Percentiles rank a stretch among this genome's conserved stretches.
phyloP scores from a whole-genome alignment of 2,329 filamentous ascomycete genomes.

The Aspergillus sp. region DNA sequence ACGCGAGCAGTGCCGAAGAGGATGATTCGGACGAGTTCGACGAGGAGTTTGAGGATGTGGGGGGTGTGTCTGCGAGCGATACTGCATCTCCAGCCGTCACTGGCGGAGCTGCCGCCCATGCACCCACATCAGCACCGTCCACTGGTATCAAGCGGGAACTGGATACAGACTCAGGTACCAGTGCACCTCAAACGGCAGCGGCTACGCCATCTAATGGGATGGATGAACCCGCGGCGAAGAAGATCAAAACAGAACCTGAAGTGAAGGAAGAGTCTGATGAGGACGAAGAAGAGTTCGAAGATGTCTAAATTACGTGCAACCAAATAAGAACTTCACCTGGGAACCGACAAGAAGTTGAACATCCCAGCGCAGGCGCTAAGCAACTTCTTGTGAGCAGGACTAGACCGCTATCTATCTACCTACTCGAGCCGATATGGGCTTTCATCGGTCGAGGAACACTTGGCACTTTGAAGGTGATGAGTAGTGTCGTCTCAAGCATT shows the following conservation, averaged over 20 bases:
- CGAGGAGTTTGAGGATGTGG: conserved; percentile 43
- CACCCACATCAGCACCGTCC: conserved; percentile 17
- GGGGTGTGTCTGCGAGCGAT: conserved; percentile 36
- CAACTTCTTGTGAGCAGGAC: background rate
- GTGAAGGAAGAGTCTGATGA: conserved; percentile 42
- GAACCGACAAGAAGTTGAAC: background rate
- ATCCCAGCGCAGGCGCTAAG: background rate
- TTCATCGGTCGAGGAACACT: background rate
- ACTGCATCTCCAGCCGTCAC: conserved; percentile 32
- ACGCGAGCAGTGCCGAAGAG: conserved; percentile 40
- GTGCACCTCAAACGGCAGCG: conserved; percentile 34
- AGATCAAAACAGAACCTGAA: conserved; percentile 38
- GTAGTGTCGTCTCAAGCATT: background rate
- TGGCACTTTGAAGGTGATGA: background rate
- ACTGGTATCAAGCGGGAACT: conserved; percentile 37
- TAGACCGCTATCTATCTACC: background rate
- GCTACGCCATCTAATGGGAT: conserved; percentile 36
- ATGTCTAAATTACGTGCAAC: conserved; percentile 29
- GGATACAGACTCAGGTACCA: conserved; percentile 38
- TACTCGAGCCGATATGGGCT: background rate
- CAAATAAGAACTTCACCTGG: background rate
- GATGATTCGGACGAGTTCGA: conserved; percentile 38
- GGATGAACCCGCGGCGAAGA: conserved; percentile 42
- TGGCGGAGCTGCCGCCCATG: conserved; percentile 27
- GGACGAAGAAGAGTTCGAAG: conserved; percentile 46